Conservation (phyloP, 208 protist genomes). For the Herpetomonas samuelpessoai region DNA sequence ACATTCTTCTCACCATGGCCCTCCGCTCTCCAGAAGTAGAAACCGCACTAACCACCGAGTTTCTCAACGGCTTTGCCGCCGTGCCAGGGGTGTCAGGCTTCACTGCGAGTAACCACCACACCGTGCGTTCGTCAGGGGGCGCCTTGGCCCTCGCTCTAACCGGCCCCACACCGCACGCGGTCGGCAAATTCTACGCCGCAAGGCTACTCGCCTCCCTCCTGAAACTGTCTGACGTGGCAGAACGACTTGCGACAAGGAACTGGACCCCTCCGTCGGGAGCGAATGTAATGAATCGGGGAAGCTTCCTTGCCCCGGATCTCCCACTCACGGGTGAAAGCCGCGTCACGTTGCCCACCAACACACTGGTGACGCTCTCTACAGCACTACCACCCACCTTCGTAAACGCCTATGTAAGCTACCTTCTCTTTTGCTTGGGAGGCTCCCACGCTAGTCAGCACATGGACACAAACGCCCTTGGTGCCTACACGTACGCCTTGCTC, state of each 20-base stretch:
- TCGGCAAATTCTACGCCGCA: constrained; percentile 71
- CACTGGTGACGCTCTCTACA: neutral
- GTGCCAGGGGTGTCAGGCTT: neutral
- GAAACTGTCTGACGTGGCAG: constrained; percentile 16
- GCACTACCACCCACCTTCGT: constrained; percentile 26
- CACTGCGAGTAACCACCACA: neutral
- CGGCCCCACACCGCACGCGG: constrained; percentile 13
- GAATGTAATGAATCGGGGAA: neutral
- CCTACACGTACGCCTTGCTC: constrained; percentile 49
- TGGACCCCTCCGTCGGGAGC: constrained; percentile 3
- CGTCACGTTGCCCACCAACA: neutral
- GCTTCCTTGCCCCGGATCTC: neutral
- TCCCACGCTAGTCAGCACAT: constrained; percentile 44
- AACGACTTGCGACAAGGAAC: constrained; percentile 16
- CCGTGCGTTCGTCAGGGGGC: constrained; percentile 14
- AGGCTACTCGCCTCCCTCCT: constrained; percentile 52
- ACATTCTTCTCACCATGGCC: constrained; percentile 9
- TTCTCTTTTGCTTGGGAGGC: constrained; percentile 45
- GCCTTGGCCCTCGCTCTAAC: constrained; percentile 22
- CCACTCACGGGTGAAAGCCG: neutral
- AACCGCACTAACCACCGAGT: neutral
- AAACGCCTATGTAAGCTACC: constrained; percentile 43
- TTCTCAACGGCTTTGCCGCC: constrained; percentile 18
- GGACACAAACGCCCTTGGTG: constrained; percentile 58
- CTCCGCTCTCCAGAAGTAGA: constrained; percentile 8